These are phyloP conservation scores for Priceomyces medius DNA, from an alignment of 805 yeast species.

Conservation along the genomic window DNA sequence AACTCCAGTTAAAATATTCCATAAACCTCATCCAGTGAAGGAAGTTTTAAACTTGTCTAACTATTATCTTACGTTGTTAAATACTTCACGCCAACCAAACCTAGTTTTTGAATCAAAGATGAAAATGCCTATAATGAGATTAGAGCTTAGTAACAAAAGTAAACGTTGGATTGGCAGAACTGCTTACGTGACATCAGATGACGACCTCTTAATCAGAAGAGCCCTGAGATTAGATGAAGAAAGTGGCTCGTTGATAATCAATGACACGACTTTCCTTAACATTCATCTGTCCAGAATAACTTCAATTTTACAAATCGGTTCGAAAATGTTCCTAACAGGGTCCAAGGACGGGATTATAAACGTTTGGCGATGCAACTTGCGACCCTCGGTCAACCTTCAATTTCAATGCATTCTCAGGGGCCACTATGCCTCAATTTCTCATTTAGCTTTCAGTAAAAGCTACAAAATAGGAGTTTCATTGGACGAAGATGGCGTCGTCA, in stretches of 20 bases:
- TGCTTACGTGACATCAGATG: conserved; percentile 33
- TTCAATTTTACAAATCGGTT: conserved; percentile 40
- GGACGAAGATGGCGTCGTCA: conserved; percentile 54
- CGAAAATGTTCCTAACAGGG: conserved; percentile 47
- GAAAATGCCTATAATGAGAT: conserved; percentile 38
- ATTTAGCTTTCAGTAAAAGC: conserved; percentile 49
- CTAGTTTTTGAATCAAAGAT: conserved; percentile 44
- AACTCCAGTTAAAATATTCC: conserved; percentile 75
- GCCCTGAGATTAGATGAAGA: conserved; percentile 18
- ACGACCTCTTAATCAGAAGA: conserved; percentile 36
- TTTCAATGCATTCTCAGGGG: conserved; percentile 54
- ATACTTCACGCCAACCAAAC: conserved; percentile 33
- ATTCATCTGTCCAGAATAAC: conserved; percentile 42
- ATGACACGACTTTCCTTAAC: conserved; percentile 43
- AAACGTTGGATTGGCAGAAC: conserved; percentile 56
- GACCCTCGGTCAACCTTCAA: conserved; percentile 30
- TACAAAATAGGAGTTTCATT: conserved; percentile 55
- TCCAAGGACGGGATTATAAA: conserved; percentile 60
- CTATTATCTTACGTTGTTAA: conserved; percentile 31
- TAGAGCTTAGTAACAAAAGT: conserved; percentile 43
- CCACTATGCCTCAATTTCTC: conserved; percentile 48
- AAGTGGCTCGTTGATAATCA: conserved; percentile 38
- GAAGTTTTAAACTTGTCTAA: conserved; percentile 38
- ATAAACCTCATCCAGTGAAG: conserved; percentile 60
- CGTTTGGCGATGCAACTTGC: conserved; percentile 49